A percentile compares a stretch with the other conserved stretches of the same genome.
Conservation (phyloP, 2,329 filamentous ascomycete species). For the Dothideomycetes sp. region DNA sequence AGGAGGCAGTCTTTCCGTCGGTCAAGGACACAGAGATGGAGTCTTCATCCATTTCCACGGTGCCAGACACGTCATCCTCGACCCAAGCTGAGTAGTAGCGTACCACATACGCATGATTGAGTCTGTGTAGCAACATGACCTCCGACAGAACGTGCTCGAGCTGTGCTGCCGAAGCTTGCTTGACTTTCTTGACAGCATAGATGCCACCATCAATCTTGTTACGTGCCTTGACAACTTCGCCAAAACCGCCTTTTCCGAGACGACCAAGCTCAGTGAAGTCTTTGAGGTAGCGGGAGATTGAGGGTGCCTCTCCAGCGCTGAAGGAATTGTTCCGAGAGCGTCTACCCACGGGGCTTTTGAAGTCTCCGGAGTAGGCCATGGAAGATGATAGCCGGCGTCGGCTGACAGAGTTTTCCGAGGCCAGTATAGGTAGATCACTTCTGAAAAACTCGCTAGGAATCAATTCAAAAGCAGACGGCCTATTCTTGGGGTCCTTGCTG, state of each 20-base stretch:
- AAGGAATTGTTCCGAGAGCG: slow-evolving; percentile 27
- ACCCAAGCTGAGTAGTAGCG: slow-evolving; percentile 95
- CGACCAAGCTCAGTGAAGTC: slow-evolving; percentile 88
- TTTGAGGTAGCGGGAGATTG: slow-evolving; percentile 64
- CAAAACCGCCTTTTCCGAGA: slow-evolving; percentile 88
- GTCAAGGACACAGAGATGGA: slow-evolving; percentile 3
- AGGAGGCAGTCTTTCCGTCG: slow-evolving; percentile 4
- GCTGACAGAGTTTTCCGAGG: background rate
- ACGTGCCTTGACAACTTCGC: slow-evolving; percentile 88
- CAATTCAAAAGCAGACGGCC: slow-evolving; percentile 70
- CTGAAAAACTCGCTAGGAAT: slow-evolving; percentile 49
- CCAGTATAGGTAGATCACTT: slow-evolving; percentile 38
- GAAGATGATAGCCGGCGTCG: slow-evolving; percentile 14
- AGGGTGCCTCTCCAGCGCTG: slow-evolving; percentile 19
- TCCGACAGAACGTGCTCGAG: slow-evolving; percentile 76
- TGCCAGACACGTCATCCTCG: slow-evolving; percentile 49
- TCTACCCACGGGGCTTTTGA: slow-evolving; percentile 19
- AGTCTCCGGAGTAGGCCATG: slow-evolving; percentile 16
- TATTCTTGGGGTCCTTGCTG: slow-evolving; percentile 71
- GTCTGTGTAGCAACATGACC: slow-evolving; percentile 78
- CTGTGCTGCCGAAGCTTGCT: slow-evolving; percentile 59
- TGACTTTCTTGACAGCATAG: slow-evolving; percentile 96
- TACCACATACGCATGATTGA: slow-evolving; percentile 82
- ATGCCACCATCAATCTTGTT: slow-evolving; percentile 90
- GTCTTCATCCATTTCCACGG: slow-evolving; percentile 7